Evolutionary conservation across 2,329 filamentous ascomycete genomes (phyloP).

Genomic region (Dothideomycetes sp.): DNA sequence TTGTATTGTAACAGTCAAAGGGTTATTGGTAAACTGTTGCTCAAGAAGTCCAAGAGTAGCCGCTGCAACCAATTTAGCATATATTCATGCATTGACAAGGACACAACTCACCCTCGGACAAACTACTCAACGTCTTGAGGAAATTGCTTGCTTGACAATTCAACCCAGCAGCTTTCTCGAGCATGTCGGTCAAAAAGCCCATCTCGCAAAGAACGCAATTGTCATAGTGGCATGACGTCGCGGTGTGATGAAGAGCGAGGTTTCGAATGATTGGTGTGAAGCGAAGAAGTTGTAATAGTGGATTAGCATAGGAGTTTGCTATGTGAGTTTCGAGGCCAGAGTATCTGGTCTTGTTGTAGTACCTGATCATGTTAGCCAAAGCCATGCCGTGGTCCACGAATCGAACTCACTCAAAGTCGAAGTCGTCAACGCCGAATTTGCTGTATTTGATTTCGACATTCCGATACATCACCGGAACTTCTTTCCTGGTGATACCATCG

Average conservation of each 20-base stretch:
- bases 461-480: slow-evolving; percentile 80
- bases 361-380: slow-evolving; percentile 41
- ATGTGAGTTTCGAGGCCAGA: slow-evolving; percentile 95
- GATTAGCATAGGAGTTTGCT: slow-evolving; percentile 89
- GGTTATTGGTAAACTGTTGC: slow-evolving; percentile 62
- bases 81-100: background rate
- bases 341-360: slow-evolving; percentile 86
- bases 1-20: slow-evolving; percentile 74
- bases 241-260: slow-evolving; percentile 76
- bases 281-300: slow-evolving; percentile 79
- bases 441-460: slow-evolving; percentile 98
- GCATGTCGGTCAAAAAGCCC: slow-evolving; percentile 94
- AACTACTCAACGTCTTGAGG: slow-evolving; percentile 75
- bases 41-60: slow-evolving; percentile 72
- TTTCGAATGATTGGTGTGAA: slow-evolving; percentile 86
- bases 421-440: slow-evolving; percentile 98
- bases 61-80: slow-evolving; percentile 25
- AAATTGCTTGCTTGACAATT: slow-evolving; percentile 96
- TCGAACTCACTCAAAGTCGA: slow-evolving; percentile 71
- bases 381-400: background rate
- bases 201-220: slow-evolving; percentile 85
- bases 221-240: slow-evolving; percentile 71
- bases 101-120: slow-evolving; percentile 44
- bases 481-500: slow-evolving; percentile 61
- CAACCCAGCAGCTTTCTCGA: slow-evolving; percentile 86